Base-by-base conservation (phyloP, 2,329 filamentous ascomycete genomes). In the Graphiopsis chlorocephala region DNA sequence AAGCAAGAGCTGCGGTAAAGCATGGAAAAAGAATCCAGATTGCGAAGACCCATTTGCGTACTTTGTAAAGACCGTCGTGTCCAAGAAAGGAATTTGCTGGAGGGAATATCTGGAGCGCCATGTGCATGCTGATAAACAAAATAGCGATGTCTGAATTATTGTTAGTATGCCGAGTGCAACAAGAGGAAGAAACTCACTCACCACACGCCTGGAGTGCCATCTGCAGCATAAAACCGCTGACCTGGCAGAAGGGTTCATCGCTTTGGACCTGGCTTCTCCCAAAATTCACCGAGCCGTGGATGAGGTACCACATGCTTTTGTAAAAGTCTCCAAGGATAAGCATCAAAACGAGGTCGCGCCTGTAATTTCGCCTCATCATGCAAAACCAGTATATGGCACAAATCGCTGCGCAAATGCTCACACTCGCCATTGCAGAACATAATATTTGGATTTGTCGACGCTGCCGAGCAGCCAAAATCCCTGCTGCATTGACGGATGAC, bases 311-410 rank as follows among this genome's bases (percentile, higher is more conserved):
- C 2, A 87, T 73, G 2, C 87, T 85, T 75, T 91, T 90, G 76
- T 88, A 85, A 72, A 90, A 84, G 75, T 93, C 90, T 69, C 88
- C 89, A 66, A 87, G 83, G 55, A 94, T 87, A 15, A 93, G 80
- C 45, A 92, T 77, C 82, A 93, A 86, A 64, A 94, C 89, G 63
- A 94, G 82, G 67, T 89, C 86, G 74, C 93, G 89, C 53, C 90
- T 85, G 75, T 93, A 93, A 68, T 84, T 87, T 72, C 89, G 84
- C 69, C 86, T 84, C 88, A 93, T 93, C 67, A 86, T 83, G 64
- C 86, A 79, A 72, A 93, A 92, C 87, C 88, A 92, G 77, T 89
- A 90, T 47, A 89, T 83, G 2, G 87, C 83, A 31, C 85, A 72
- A 7, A 86, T 70, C 0, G 84, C 84, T 12, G 85, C 81, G 3